Conservation (phyloP, 2,329 filamentous ascomycete genomes). For the Didymosphaeria variabile region DNA sequence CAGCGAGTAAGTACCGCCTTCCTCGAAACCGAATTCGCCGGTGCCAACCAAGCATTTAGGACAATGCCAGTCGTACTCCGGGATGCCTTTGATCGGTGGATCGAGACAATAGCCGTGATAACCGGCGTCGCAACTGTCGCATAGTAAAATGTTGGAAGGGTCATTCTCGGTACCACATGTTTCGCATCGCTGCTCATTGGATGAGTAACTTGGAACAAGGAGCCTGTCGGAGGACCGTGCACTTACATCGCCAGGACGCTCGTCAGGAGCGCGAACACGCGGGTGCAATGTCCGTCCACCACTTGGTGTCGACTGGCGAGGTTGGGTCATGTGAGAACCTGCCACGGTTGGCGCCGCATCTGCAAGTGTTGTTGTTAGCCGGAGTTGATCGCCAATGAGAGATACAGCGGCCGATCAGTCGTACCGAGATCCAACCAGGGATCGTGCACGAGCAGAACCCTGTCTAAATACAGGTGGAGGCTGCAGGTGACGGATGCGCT, state of each 20-base stretch:
- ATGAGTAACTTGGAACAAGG: conserved; percentile 35
- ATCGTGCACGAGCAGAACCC: conserved; percentile 32
- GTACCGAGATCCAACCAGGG: conserved; percentile 32
- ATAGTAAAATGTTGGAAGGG: conserved; percentile 74
- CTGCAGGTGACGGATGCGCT: conserved; percentile 40
- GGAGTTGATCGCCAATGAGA: conserved; percentile 30
- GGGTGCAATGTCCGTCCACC: conserved; percentile 58
- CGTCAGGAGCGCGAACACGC: conserved; percentile 62
- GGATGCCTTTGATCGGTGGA: conserved; percentile 78
- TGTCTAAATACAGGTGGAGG: conserved; percentile 32
- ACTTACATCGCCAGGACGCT: conserved; percentile 67
- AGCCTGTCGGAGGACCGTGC: neutral
- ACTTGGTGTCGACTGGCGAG: conserved; percentile 80
- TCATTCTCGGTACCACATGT: conserved; percentile 84
- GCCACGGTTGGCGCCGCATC: conserved; percentile 80
- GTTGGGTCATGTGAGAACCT: conserved; percentile 95
- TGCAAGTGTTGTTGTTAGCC: conserved; percentile 46
- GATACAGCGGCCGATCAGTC: conserved; percentile 21
- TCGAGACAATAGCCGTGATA: conserved; percentile 91
- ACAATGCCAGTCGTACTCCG: conserved; percentile 94
- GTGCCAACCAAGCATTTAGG: conserved; percentile 94
- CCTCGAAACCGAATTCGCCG: conserved; percentile 96
- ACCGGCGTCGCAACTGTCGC: conserved; percentile 90
- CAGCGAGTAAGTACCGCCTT: conserved; percentile 93
- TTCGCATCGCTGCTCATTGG: conserved; percentile 74